These are phyloP conservation scores for Fibroporia radiculosa DNA, from an alignment of 768 basidiomycete genomes.

Conservation along the genomic window DNA sequence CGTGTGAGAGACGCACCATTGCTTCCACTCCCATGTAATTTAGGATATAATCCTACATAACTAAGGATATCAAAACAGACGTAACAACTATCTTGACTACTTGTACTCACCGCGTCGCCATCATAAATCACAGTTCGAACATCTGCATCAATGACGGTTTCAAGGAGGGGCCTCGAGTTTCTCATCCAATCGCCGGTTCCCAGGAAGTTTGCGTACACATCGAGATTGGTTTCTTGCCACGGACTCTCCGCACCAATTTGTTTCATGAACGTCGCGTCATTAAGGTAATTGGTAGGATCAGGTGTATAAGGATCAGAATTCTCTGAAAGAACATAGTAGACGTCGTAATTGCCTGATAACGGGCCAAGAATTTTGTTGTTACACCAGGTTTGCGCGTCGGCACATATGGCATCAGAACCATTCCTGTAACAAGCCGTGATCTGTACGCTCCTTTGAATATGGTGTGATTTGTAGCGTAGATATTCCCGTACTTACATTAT, in stretches of 20 bases:
- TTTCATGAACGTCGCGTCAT: constrained; percentile 20
- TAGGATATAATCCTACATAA: constrained; percentile 36
- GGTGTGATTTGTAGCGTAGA: neutral
- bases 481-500: constrained; percentile 27
- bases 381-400: constrained; percentile 49
- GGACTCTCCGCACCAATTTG: constrained; percentile 37
- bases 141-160: constrained; percentile 52
- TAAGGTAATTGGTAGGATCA: constrained; percentile 25
- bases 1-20: constrained; percentile 43
- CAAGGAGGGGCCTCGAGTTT: constrained; percentile 37
- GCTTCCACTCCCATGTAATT: constrained; percentile 51
- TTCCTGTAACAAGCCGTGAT: constrained; percentile 48
- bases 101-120: constrained; percentile 44
- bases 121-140: constrained; percentile 47
- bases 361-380: constrained; percentile 47
- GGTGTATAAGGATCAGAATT: constrained; percentile 45
- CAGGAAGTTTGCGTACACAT: constrained; percentile 41
- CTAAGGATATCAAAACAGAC: neutral
- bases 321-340: constrained; percentile 39
- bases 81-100: neutral
- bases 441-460: constrained; percentile 18
- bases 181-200: constrained; percentile 53
- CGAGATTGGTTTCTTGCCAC: constrained; percentile 33
- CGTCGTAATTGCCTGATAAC: constrained; percentile 48
- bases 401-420: constrained; percentile 39